Base-by-base conservation (phyloP, 2,329 filamentous ascomycete species). In the Colletotrichum cereale region DNA sequence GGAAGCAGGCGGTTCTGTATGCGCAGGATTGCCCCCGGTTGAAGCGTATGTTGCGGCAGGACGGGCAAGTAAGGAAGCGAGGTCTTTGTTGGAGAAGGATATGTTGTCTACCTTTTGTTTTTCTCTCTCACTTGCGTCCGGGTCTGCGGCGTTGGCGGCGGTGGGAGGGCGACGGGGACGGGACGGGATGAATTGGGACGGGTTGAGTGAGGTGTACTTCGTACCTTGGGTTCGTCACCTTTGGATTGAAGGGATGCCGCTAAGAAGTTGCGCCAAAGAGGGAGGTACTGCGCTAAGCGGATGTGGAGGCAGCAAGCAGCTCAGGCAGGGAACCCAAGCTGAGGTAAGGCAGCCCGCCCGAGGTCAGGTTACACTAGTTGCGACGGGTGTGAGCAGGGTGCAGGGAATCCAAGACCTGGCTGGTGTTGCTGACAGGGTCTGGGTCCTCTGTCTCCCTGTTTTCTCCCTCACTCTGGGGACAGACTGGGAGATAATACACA, bases 81-180 rank as follows among this genome's bases (percentile, higher is more conserved):
- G 44, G 56, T 65, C 47, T 50, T 62, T 71, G 67, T 71, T 67
- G 67, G 67, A 56, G 53, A 69, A 72, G 69, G 69, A 69, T 72
- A 72, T 72, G 60, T 72, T 63, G 69, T 69, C 66, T 69, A 62
- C 52, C 58, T 71, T 71, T 56, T 52, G n/a, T 34, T 18, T 40
- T 40, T 61, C 11, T 55, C 48, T 58, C 63, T 36, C 31, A 42
- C 58, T 56, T 16, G 42, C 21, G 44, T 63, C 26, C 29, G 50
- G 42, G 58, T 62, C 58, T 36, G 58, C 36, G 29, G 57, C 42
- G 44, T 24, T 47, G 42, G 57, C 66, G 42, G 57, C 66, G 44
- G 53, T n/a, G 50, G 58, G 64, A 62, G 31, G 57, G 42, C 42
- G 21, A 47, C n/a, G 44, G 44, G 67, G 62, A 71, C 67, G 40